Conservation (phyloP, 495 filamentous ascomycete genomes). For the Penicillium turbatum region DNA sequence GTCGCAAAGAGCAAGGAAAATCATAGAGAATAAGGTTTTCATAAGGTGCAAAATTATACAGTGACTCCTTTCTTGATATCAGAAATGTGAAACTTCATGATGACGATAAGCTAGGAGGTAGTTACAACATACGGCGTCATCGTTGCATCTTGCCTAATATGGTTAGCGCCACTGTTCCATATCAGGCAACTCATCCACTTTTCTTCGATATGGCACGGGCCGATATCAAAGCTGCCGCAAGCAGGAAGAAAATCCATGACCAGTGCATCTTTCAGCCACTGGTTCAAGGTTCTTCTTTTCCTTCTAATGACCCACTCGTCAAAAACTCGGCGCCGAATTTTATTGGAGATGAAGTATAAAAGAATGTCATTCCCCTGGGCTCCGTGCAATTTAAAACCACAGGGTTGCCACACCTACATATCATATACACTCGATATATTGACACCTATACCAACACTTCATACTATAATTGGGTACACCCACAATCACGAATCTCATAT, state of each 20-base stretch:
- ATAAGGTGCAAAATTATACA: neutral
- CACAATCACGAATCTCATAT: neutral
- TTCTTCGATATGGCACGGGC: neutral
- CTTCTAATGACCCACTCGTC: neutral
- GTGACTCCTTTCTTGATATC: neutral
- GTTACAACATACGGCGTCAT: conserved; percentile 7
- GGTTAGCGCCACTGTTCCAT: conserved; percentile 19
- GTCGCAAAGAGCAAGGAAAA: too few relatives aligned
- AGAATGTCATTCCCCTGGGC: neutral
- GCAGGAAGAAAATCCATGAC: neutral
- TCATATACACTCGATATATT: too few relatives aligned
- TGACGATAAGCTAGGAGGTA: neutral
- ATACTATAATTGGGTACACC: conserved; percentile 5
- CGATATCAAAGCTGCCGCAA: conserved; percentile 7
- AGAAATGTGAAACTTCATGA: neutral
- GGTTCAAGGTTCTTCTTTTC: conserved; percentile 4
- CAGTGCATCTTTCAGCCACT: neutral
- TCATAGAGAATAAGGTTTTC: too few relatives aligned
- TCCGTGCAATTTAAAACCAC: neutral
- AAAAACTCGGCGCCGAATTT: neutral
- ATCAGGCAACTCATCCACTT: conserved; percentile 19
- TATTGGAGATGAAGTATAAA: conserved; percentile 15
- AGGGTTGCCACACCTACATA: neutral
- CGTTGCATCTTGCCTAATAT: conserved; percentile 30
- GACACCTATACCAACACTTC: neutral